Conservation (phyloP, 805 yeast genomes). For the Candida berthetii region DNA sequence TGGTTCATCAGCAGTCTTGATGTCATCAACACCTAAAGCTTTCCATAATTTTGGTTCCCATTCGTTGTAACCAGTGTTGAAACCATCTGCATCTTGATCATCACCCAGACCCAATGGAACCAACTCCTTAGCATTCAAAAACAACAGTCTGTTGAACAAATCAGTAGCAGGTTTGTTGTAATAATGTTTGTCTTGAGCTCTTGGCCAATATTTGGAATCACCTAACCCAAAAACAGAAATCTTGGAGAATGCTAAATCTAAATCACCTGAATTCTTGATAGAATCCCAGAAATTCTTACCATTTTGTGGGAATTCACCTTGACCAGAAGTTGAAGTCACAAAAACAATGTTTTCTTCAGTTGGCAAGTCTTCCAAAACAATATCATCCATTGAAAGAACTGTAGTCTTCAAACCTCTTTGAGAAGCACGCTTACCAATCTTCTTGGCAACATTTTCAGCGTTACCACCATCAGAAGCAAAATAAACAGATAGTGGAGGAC, state of each 20-base stretch:
- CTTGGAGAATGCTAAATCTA: constrained; percentile 66
- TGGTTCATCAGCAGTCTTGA: constrained; percentile 82
- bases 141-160: constrained; percentile 52
- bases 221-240: constrained; percentile 86
- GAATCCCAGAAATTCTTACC: constrained; percentile 70
- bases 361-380: constrained; percentile 47
- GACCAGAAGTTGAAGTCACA: constrained; percentile 88
- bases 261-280: constrained; percentile 53
- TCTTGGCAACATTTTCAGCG: constrained; percentile 73
- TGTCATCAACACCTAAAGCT: constrained; percentile 79
- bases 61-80: constrained; percentile 78
- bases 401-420: constrained; percentile 45
- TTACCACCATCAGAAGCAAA: constrained; percentile 94
- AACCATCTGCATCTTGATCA: constrained; percentile 97
- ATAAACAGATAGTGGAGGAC: constrained; percentile 74
- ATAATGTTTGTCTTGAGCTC: constrained; percentile 90
- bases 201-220: constrained; percentile 95
- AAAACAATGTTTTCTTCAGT: constrained; percentile 45
- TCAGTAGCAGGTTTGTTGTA: constrained; percentile 89
- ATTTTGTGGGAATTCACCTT: constrained; percentile 87
- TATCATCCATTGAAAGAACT: constrained; percentile 54
- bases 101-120: constrained; percentile 86
- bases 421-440: constrained; percentile 50
- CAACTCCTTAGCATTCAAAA: constrained; percentile 70
- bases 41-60: constrained; percentile 89